phyloP scores from a whole-genome alignment of 345 rosid genomes.

The Brassica carinata region DNA sequence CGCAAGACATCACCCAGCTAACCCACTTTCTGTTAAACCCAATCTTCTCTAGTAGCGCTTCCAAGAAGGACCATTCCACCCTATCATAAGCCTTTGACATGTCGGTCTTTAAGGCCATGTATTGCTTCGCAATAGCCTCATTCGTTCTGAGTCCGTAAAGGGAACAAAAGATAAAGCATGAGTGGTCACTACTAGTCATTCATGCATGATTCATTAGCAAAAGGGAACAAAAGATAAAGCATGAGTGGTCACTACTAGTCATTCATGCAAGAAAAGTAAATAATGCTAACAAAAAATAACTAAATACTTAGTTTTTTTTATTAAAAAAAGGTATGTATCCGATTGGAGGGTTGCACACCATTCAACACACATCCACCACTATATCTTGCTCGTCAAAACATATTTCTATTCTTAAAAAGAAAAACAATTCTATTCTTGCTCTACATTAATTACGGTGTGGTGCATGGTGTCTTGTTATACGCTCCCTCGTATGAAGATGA shows the following conservation, averaged over 20 bases:
- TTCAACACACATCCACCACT: conserved; percentile 23
- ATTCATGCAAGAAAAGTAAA: neutral
- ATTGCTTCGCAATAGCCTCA: too few species aligned
- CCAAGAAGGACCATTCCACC: too few species aligned
- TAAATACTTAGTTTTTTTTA: conserved; percentile 8
- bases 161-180: too few species aligned
- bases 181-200: too few species aligned
- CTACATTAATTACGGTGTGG: neutral
- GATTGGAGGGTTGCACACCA: conserved; percentile 39
- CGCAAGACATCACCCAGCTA: too few species aligned
- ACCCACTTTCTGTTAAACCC: too few species aligned
- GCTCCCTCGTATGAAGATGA: neutral
- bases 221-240: conserved; percentile 34
- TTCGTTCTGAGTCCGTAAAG: too few species aligned
- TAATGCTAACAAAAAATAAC: conserved; percentile 19
- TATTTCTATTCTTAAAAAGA: too few species aligned
- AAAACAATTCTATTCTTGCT: neutral
- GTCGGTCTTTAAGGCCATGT: too few species aligned
- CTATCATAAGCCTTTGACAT: too few species aligned
- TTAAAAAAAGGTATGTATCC: conserved; percentile 24
- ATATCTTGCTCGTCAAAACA: too few species aligned
- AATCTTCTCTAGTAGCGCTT: too few species aligned
- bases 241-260: conserved; percentile 36
- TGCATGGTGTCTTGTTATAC: conserved; percentile 15
- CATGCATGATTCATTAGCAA: conserved; percentile 9